Evolutionary conservation across 805 yeast genomes (phyloP), one percentile per base, ranked within the genome.

Genomic region (Candida verbasci): DNA sequence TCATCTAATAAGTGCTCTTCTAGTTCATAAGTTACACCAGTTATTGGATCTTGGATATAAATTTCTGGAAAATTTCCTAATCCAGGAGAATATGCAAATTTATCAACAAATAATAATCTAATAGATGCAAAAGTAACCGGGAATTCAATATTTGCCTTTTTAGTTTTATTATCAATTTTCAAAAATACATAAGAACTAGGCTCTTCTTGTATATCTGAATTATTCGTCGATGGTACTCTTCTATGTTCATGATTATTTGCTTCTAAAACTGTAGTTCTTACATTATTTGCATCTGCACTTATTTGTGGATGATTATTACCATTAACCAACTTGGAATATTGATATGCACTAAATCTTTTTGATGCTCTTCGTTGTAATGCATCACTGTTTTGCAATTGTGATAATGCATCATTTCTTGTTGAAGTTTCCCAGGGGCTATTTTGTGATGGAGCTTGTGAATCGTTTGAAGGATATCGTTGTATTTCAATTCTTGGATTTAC

Each of bases 331-430:
- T 83, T 85, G 1, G 94, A 86, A 59, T 82, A 81, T 52, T 91
- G 97, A 43, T 89, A 91, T 0, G 97, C 96, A 4, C 96, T 87
- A 53, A 83, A 91, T 38, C 98, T 68, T 48, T 91, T 82, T 0
- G 97, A 89, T 0, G 97, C 99, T 43, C 96, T 74, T 47, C 99
- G 74, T 64, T 83, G 94, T 22, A 93, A 65, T 3, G 86, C 82
- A 32, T 85, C 86, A 3, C 89, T 86, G 31, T 81, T 79, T 50
- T 91, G 96, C 8, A 91, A 66, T 47, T 85, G 86, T 0, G 79
- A 68, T 20, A 89, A 65, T 0, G 96, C 87, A 47, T 82, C 87
- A 24, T 50, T 43, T 29, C 24, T 6, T 20, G 6, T 20, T 20
- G 6, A 9, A 9, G 9, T 6, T 6, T 20, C 9, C 6, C 9